phyloP scores from a whole-genome alignment of 306 rosid genomes.

The Cajanus cajan region DNA sequence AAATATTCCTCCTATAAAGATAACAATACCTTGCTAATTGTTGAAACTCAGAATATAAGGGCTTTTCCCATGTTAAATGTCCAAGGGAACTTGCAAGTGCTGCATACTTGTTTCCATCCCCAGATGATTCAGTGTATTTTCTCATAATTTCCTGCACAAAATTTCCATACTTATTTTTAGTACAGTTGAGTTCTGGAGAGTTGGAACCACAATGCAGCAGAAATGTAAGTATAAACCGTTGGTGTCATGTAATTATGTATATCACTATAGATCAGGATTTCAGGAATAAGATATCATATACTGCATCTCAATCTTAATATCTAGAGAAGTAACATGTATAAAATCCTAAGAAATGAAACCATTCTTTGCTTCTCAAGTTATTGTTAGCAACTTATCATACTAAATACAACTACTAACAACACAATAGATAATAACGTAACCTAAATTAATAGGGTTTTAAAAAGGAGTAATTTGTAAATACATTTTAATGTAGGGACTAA shows the following conservation, averaged over 20 bases:
- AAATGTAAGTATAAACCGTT: neutral
- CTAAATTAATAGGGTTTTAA: too few species aligned
- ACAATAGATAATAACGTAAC: neutral
- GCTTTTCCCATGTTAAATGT: conserved; percentile 76
- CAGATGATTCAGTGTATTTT: conserved; percentile 64
- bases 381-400: neutral
- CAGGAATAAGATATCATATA: neutral
- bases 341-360: conserved; percentile 3
- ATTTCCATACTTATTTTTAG: conserved; percentile 12
- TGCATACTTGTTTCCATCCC: conserved; percentile 66
- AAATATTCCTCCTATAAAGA: neutral
- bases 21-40: conserved; percentile 70
- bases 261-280: neutral
- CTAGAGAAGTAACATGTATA: neutral
- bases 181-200: neutral
- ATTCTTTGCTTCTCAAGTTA: neutral
- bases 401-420: conserved; percentile 2
- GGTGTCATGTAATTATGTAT: neutral
- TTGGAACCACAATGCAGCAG: neutral
- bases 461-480: neutral
- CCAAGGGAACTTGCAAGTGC: conserved; percentile 87
- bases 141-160: conserved; percentile 63
- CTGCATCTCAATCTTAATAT: neutral
- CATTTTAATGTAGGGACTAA: neutral
- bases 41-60: conserved; percentile 70